These are phyloP conservation scores for Phlebopus sp. DNA, from an alignment of 1,284 basidiomycete genomes.

Conservation along the genomic window DNA sequence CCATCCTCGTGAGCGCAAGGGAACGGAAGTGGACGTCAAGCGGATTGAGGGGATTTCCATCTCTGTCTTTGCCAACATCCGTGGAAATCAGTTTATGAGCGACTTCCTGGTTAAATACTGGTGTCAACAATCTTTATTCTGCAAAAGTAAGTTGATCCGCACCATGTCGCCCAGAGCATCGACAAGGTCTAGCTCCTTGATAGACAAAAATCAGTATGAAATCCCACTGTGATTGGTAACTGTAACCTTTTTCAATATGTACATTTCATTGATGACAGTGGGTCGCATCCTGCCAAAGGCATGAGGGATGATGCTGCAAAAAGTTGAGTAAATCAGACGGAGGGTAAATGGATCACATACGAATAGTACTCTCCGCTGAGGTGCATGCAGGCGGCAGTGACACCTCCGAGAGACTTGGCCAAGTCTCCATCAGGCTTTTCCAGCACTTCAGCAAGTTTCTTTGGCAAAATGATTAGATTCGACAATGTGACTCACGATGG, in stretches of 20 bases:
- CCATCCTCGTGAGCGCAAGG: constrained; percentile 52
- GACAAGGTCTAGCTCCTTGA: constrained; percentile 60
- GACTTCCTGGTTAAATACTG: constrained; percentile 42
- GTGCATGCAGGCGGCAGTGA: constrained; percentile 40
- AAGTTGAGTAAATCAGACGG: neutral
- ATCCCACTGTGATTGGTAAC: neutral
- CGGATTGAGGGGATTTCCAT: constrained; percentile 52
- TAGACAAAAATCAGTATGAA: constrained; percentile 1
- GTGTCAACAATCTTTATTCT: constrained; percentile 1
- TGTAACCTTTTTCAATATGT: constrained; percentile 43
- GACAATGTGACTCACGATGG: neutral
- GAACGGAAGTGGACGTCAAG: constrained; percentile 57
- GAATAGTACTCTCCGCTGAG: constrained; percentile 59
- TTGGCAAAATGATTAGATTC: neutral
- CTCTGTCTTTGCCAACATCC: constrained; percentile 36
- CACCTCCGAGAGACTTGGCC: constrained; percentile 38
- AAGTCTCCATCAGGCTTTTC: constrained; percentile 42
- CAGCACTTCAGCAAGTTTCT: constrained; percentile 56
- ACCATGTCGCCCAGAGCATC: constrained; percentile 67
- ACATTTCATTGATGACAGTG: constrained; percentile 40
- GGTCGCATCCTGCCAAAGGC: constrained; percentile 55
- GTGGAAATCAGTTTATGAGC: constrained; percentile 56
- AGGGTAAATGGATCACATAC: constrained; percentile 32
- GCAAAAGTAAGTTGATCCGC: constrained; percentile 4
- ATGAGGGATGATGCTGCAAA: constrained; percentile 56